Evolutionary conservation across 2,329 filamentous ascomycete species (phyloP).

Genomic region (Apiospora arundinis): DNA sequence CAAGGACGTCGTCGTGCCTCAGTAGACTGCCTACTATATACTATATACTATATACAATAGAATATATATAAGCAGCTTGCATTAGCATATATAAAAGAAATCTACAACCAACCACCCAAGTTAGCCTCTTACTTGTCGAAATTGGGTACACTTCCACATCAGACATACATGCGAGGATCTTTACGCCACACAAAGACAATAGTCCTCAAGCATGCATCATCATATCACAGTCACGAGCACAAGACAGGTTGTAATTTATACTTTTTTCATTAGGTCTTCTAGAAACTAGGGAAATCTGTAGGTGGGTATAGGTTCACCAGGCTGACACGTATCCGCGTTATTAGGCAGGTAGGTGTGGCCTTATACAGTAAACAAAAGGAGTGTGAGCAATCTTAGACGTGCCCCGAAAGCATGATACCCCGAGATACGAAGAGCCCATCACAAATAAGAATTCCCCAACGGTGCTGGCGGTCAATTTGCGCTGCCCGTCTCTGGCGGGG

Average conservation of each 20-base stretch:
- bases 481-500: constrained; percentile 30
- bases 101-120: background rate
- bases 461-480: constrained; percentile 20
- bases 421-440: background rate
- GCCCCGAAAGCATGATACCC: background rate
- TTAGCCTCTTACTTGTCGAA: too few species aligned
- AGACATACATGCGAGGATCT: too few species aligned
- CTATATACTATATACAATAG: background rate
- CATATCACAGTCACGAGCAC: background rate
- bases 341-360: constrained; percentile 34
- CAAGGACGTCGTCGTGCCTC: constrained; percentile 27
- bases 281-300: constrained; percentile 26
- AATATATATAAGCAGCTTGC: too few species aligned
- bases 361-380: constrained; percentile 44
- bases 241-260: constrained; percentile 15
- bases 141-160: too few species aligned
- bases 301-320: constrained; percentile 26
- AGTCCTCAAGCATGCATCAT: too few species aligned
- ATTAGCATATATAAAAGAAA: background rate
- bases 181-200: too few species aligned
- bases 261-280: constrained; percentile 27
- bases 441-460: constrained; percentile 5
- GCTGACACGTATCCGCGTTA: constrained; percentile 31
- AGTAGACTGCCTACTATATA: constrained; percentile 3
- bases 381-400: constrained; percentile 7